phyloP scores from a whole-genome alignment of 2,329 filamentous ascomycete species.

The Metarhizium sp. region DNA sequence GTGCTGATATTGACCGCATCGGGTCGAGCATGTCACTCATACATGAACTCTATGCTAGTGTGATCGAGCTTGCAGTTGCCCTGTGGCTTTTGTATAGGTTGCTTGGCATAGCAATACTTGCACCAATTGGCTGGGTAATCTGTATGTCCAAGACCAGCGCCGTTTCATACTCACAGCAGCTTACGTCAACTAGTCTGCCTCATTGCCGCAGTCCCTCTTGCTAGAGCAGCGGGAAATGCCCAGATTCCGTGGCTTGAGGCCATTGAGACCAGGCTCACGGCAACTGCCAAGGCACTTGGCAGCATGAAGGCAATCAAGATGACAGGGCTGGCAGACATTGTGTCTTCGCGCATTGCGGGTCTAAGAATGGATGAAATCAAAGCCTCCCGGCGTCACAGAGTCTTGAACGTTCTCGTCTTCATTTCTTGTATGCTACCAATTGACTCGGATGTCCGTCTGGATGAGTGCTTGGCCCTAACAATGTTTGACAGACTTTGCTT shows the following conservation, averaged over 20 bases:
- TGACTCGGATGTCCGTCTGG: too few species aligned
- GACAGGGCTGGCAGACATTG: constrained; percentile 1
- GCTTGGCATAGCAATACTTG: constrained; percentile 12
- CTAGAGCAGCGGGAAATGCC: constrained; percentile 10
- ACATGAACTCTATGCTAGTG: constrained; percentile 24
- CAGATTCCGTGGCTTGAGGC: constrained; percentile 16
- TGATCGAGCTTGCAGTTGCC: constrained; percentile 23
- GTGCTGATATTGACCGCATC: constrained; percentile 28
- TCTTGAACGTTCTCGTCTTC: constrained; percentile 3
- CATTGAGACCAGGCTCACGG: constrained; percentile 12
- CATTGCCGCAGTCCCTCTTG: constrained; percentile 10
- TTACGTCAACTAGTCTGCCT: constrained; percentile 4
- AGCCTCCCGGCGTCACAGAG: constrained; percentile 17
- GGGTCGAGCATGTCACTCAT: constrained; percentile 12
- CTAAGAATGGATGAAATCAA: constrained; percentile 26
- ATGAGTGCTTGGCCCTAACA: not conserved
- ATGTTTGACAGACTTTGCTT: constrained; percentile 7
- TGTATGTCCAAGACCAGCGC: constrained; percentile 4
- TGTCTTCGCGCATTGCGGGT: constrained; percentile 19
- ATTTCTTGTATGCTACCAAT: not conserved
- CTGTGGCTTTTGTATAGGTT: constrained; percentile 22
- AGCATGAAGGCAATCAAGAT: not conserved
- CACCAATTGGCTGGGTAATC: constrained; percentile 12
- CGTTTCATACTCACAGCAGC: not conserved
- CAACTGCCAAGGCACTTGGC: not conserved